Evolutionary conservation across 306 rosid genomes (phyloP).

Genomic region (Morella rubra): DNA sequence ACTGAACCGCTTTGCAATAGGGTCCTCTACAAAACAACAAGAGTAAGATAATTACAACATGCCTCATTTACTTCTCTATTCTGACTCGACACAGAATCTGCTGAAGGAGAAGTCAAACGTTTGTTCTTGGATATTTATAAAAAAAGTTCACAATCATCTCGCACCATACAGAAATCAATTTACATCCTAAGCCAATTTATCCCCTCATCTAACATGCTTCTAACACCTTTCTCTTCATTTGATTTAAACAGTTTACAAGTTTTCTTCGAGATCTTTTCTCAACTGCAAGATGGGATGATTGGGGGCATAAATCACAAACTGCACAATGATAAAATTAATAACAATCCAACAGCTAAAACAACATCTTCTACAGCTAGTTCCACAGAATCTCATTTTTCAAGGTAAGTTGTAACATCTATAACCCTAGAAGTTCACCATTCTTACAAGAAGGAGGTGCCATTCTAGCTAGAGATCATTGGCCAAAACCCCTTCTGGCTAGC

Average conservation of each 20-base stretch:
- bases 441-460: not conserved
- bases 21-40: slow-evolving; percentile 62
- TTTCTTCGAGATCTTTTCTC: not conserved
- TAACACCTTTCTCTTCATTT: not conserved
- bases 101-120: not conserved
- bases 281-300: not conserved
- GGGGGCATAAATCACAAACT: not conserved
- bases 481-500: not conserved
- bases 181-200: not conserved
- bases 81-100: not conserved
- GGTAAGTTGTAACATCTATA: not conserved
- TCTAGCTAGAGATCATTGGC: not conserved
- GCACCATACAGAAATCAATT: not conserved
- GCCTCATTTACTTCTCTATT: slow-evolving; percentile 14
- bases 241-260: not conserved
- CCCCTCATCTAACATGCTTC: not conserved
- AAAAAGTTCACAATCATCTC: not conserved
- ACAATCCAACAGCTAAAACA: not conserved
- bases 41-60: slow-evolving; percentile 15
- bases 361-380: not conserved
- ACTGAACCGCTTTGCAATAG: slow-evolving; percentile 70
- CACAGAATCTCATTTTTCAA: not conserved
- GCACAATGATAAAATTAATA: not conserved
- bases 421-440: not conserved
- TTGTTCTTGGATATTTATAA: not conserved